Evolutionary conservation across 2,329 filamentous ascomycete species (phyloP).

Genomic region (Penicillium corylophilum): DNA sequence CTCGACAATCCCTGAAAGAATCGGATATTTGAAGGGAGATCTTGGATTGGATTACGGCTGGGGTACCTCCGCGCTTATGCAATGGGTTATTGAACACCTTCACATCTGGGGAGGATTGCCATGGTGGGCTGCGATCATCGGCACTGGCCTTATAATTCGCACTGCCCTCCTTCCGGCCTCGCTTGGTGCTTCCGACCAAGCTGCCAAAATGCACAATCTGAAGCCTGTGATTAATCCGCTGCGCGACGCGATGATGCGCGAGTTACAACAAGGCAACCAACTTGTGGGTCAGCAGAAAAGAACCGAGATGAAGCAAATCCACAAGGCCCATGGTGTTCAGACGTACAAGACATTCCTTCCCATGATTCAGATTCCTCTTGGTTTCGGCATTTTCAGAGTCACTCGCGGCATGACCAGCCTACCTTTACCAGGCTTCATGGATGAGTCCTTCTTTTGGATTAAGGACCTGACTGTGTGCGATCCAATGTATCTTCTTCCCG

Average conservation of each 20-base stretch:
- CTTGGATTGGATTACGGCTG: constrained; percentile 86
- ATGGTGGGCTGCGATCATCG: constrained; percentile 76
- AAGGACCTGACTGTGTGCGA: constrained; percentile 72
- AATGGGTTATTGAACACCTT: constrained; percentile 77
- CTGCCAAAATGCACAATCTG: constrained; percentile 62
- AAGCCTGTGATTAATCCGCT: constrained; percentile 58
- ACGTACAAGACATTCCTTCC: constrained; percentile 54
- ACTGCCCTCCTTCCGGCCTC: constrained; percentile 64
- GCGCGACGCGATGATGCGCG: constrained; percentile 54
- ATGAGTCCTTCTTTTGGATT: constrained; percentile 74
- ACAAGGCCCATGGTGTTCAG: constrained; percentile 57
- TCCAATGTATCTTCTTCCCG: constrained; percentile 73
- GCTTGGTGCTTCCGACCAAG: constrained; percentile 60
- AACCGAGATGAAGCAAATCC: constrained; percentile 52
- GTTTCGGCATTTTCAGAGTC: constrained; percentile 77
- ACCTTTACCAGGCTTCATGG: constrained; percentile 76
- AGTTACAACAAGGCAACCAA: constrained; percentile 47
- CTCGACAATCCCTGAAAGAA: constrained; percentile 66
- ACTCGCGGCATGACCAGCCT: constrained; percentile 71
- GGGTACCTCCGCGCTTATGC: constrained; percentile 70
- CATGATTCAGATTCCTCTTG: constrained; percentile 66
- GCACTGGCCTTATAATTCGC: constrained; percentile 66
- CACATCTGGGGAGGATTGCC: constrained; percentile 74
- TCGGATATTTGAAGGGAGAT: constrained; percentile 73
- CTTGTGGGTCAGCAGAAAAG: constrained; percentile 48